phyloP scores from a whole-genome alignment of 352 stramenopile species.

The Phytopythium vexans region DNA sequence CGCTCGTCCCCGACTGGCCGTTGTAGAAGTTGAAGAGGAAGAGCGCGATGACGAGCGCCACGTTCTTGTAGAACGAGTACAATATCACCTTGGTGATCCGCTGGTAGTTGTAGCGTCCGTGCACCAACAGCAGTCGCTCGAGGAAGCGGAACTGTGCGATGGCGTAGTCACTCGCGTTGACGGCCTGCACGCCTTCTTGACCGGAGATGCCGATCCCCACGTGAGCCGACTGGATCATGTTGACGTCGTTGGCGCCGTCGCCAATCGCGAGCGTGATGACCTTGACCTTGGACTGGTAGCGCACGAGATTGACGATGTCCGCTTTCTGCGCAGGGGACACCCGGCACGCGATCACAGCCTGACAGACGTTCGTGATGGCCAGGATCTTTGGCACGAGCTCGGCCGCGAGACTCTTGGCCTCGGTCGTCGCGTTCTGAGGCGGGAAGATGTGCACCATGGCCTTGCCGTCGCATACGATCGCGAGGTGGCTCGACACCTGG shows the following conservation, averaged over 20 bases:
- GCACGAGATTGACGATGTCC: conserved; percentile 74
- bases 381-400: conserved; percentile 53
- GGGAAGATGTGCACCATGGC: conserved; percentile 72
- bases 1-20: conserved; percentile 74
- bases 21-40: conserved; percentile 86
- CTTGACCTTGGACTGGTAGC: conserved; percentile 34
- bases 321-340: conserved; percentile 84
- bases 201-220: conserved; percentile 93
- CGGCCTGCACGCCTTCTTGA: conserved; percentile 89
- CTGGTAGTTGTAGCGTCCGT: conserved; percentile 97
- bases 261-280: conserved; percentile 90
- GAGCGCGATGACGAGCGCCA: conserved; percentile 59
- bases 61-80: conserved; percentile 84
- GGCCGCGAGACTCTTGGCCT: conserved; percentile 32
- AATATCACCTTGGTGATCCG: conserved; percentile 93
- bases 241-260: conserved; percentile 94
- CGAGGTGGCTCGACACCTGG: conserved; percentile 45
- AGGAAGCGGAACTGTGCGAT: conserved; percentile 94
- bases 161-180: conserved; percentile 91
- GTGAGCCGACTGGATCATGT: conserved; percentile 94
- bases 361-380: conserved; percentile 54
- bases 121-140: conserved; percentile 92
- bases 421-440: conserved; percentile 33
- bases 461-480: conserved; percentile 69
- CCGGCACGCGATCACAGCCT: conserved; percentile 76